phyloP scores from a whole-genome alignment of 305 asterid genomes.

The Fraxinus dipetala region DNA sequence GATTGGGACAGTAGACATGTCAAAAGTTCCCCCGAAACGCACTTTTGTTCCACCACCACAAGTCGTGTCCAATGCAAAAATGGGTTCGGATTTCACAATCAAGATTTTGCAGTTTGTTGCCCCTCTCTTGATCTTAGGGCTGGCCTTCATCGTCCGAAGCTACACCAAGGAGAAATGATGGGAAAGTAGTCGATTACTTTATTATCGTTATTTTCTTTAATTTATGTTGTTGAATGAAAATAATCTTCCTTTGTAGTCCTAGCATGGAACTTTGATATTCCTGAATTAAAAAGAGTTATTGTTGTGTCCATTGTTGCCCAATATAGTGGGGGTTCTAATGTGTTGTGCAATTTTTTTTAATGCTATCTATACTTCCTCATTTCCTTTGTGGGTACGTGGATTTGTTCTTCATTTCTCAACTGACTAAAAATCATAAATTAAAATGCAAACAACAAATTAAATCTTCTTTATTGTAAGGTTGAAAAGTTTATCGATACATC shows the following conservation, averaged over 20 bases:
- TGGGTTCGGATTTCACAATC: constrained; percentile 36
- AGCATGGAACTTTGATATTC: neutral
- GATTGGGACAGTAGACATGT: constrained; percentile 52
- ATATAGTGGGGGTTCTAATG: neutral
- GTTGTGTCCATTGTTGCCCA: neutral
- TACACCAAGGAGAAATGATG: constrained; percentile 56
- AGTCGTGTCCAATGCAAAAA: constrained; percentile 30
- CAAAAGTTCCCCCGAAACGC: constrained; percentile 50
- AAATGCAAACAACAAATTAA: neutral
- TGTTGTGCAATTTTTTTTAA: neutral
- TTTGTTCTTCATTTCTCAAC: neutral
- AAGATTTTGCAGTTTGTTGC: constrained; percentile 59
- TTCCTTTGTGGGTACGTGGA: neutral
- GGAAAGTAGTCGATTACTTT: neutral
- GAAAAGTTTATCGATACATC: neutral
- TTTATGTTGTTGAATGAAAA: constrained; percentile 12
- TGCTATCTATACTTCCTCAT: neutral
- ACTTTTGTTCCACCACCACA: constrained; percentile 28
- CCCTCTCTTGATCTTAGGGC: constrained; percentile 57
- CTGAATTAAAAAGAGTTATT: neutral
- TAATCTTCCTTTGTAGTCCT: neutral
- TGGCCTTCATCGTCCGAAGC: constrained; percentile 48
- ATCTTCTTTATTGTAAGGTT: neutral
- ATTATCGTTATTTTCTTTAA: neutral
- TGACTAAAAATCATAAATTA: neutral